Evolutionary conservation across 2,329 filamentous ascomycete genomes (phyloP), one percentile per base, ranked within the genome.

Genomic region (Trichophyton equinum): DNA sequence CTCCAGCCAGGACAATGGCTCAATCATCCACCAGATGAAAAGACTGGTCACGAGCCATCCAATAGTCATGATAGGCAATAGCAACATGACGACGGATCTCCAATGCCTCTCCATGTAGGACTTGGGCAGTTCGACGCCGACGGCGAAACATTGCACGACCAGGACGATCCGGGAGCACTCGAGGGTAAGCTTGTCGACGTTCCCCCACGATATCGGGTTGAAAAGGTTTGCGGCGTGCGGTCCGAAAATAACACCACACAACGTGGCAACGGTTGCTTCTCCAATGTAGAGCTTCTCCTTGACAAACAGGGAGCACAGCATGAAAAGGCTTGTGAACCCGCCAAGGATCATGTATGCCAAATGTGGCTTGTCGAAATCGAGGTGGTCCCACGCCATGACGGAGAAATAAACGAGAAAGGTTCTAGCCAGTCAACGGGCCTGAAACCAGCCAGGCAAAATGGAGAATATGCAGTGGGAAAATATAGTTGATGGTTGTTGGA

Each of bases 211-310:
- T 59, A 73, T 60, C 27, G 80, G 85, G 65, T 85, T 78, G 67
- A 87, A 85, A 18, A 87, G 73, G 65, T 84, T 78, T 46, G 85
- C 83, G 2, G 82, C 84, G 73, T 86, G 82, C 2, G 84, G 85
- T 1, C 85, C 85, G 64, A 88, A 86, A 60, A 87, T 85, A 71
- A 88, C 85, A 64, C 85, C 85, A 68, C 84, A 87, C 11, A 87
- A 73, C 0, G 85, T 86, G n/a, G 85, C 85, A 51, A 99, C 89
- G 1, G 94, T 97, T 58, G 94, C 94, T 81, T 99, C 94, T 72
- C 94, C 94, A 73, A 99, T 99, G 78, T 99, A 99, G 71, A 97
- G 82, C 73, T 89, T 88, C 80, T 99, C 94, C 80, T 99, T 99
- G 78, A 99, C 95, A 71, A 97, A 85, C 60, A 95, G 90, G 63